Conservation (phyloP, 2,329 filamentous ascomycete genomes). For the Hymenoscyphus occultus region DNA sequence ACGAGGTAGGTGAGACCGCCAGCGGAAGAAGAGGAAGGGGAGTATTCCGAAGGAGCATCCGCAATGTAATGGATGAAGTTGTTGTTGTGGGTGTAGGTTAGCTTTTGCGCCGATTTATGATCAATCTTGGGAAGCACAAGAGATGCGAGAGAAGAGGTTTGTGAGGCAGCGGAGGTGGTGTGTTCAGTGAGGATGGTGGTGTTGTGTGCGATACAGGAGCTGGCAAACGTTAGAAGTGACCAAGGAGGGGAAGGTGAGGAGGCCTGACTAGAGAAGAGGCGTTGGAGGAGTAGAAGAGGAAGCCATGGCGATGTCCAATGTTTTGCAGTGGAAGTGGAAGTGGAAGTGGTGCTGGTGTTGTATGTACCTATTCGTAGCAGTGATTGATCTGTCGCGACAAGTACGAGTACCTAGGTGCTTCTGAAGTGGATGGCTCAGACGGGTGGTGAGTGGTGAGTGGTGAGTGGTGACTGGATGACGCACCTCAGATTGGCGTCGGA, state of each 20-base stretch:
- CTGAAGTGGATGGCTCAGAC: no score
- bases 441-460: no score
- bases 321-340: background rate
- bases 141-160: conserved; percentile 83
- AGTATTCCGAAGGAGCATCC: conserved; percentile 69
- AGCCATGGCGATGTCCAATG: conserved; percentile 55
- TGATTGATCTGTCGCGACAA: no score
- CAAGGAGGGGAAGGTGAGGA: background rate
- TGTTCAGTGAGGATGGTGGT: conserved; percentile 92
- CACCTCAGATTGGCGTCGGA: background rate
- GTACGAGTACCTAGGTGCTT: no score
- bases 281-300: conserved; percentile 67
- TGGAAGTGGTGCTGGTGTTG: background rate
- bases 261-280: conserved; percentile 68
- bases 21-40: conserved; percentile 53
- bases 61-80: conserved; percentile 96
- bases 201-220: conserved; percentile 90
- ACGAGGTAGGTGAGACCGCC: conserved; percentile 90
- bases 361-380: no score
- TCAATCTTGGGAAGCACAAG: conserved; percentile 93
- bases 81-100: conserved; percentile 88
- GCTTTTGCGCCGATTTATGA: conserved; percentile 76
- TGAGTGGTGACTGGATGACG: background rate
- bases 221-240: conserved; percentile 38
- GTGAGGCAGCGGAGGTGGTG: conserved; percentile 78